Base-by-base conservation (phyloP, 768 basidiomycete species). In the Porpolomopsis calyptriformis region DNA sequence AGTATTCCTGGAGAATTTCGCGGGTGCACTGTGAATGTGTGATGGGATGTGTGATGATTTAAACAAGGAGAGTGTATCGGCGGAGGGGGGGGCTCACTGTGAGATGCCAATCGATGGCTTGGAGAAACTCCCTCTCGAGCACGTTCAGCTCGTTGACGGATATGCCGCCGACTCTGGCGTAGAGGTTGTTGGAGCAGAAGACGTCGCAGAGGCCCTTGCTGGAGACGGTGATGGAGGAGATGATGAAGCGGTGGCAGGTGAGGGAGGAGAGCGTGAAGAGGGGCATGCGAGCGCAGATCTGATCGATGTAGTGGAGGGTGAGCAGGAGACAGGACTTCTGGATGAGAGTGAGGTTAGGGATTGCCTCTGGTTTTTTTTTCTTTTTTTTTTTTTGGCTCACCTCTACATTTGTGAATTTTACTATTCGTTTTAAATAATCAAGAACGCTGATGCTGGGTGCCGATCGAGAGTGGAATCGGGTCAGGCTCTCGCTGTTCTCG, bases 161-260 rank as follows among this genome's bases (percentile, higher is more conserved):
- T 60, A 97, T 90, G 46, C 96, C 96, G 55, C 96, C 96, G 25
- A 99, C 93, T 64, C 84, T 86, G 53, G 96, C 90, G 66, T 98
- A 98, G 58, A 93, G 79, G 47, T 75, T 78, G 63, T 98, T 98
- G 40, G 88, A 90, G 67, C 88, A 94, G 63, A 98, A 98, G 16
- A 81, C 78, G 67, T 99, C 96, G 64, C 88, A 93, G 37, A 97
- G 79, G 0, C 91, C 90, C 65, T 99, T 98, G 69, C 82, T 85
- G 51, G 89, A 85, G 49, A 92, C 89, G 24, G 87, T 80, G 62
- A 97, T 83, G 55, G 90, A 80, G 37, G 94, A 77, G 67, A 98
- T 97, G 60, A 97, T 74, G 68, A 99, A 98, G 49, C 96, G 90
- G 67, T 99, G 96, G 58, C 91, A 91, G 19, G 94, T 98, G 57